Base-by-base conservation (phyloP, 768 basidiomycete genomes). In the Tylopilus plumbeoviolaceoides region DNA sequence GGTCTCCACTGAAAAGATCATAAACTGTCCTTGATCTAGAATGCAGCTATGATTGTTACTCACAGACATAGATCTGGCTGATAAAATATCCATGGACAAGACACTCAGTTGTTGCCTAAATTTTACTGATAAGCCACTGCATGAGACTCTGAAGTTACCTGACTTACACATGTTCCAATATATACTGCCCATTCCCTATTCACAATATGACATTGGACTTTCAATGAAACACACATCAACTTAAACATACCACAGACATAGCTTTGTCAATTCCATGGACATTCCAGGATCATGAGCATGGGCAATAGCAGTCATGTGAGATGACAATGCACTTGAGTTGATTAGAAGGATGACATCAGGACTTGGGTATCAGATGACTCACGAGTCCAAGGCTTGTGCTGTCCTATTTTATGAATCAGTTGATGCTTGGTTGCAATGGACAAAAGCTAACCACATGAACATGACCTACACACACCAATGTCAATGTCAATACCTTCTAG, bases 11-110 rank as follows among this genome's bases (percentile, higher is more conserved):
- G 20, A 10, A 41, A 12, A 4, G 7, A 17, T 39, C 25, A 12
- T 51, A n/a, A 33, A 11, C 11, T 1, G 1, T 14, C 11, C 10
- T 36, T 20, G 7, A 41, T 18, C 6, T 6, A 3, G 1, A 17
- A 41, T 12, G n/a, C 15, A 39, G 31, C 3, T 15, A 38, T 47
- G 11, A 1, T 3, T 23, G 6, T 11, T 5, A 47, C 65, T 57
- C n/a, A 67, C 65, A 53, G 7, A 63, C 44, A 15, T 63, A 59
- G 35, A 66, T 57, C 4, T 61, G 58, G 47, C 51, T 60, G 9
- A 61, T 55, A 15, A 66, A 68, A 30, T 51, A 57, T 31, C 43
- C 55, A 47, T 66, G 65, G 14, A 68, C 59, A 51, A 66, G 53
- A 48, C 55, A 63, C 21, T 33, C 61, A 44, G 63, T 61, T 6